These are phyloP conservation scores for Cyberlindnera xishuangbannaensis DNA, from an alignment of 805 yeast species.

Conservation along the genomic window DNA sequence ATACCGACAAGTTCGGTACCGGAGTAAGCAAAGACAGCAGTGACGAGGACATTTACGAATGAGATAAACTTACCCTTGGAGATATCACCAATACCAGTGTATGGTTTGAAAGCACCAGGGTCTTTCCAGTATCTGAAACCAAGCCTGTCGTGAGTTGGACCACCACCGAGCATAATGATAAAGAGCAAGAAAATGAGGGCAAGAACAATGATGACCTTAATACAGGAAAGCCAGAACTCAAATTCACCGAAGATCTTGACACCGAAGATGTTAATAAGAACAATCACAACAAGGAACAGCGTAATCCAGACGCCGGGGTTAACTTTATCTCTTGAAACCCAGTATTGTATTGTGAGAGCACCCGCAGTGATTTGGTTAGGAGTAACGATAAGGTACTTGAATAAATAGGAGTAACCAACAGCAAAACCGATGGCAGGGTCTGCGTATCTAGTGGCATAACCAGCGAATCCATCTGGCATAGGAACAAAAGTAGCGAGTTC, in stretches of 20 bases:
- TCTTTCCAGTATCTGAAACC: slow-evolving; percentile 68
- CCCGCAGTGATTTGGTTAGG: slow-evolving; percentile 49
- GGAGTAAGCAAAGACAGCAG: slow-evolving; percentile 63
- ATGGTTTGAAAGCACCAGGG: slow-evolving; percentile 58
- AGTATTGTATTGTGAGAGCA: slow-evolving; percentile 43
- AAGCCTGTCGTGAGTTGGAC: slow-evolving; percentile 64
- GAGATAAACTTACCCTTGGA: slow-evolving; percentile 53
- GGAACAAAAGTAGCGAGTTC: slow-evolving; percentile 68
- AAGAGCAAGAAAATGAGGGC: slow-evolving; percentile 39
- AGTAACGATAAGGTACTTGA: slow-evolving; percentile 23
- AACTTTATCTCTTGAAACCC: slow-evolving; percentile 37
- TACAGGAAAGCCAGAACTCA: slow-evolving; percentile 43
- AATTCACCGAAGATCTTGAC: slow-evolving; percentile 53
- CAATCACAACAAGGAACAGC: slow-evolving; percentile 33
- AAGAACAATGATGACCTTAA: slow-evolving; percentile 46
- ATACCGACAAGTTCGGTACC: slow-evolving; percentile 70
- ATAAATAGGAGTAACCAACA: slow-evolving; percentile 25
- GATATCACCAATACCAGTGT: slow-evolving; percentile 38
- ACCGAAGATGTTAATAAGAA: slow-evolving; percentile 44
- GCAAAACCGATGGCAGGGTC: slow-evolving; percentile 26
- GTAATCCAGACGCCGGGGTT: slow-evolving; percentile 60
- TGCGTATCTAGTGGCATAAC: slow-evolving; percentile 45
- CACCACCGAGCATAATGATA: slow-evolving; percentile 71
- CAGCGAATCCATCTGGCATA: slow-evolving; percentile 58
- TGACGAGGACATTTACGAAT: slow-evolving; percentile 55